phyloP scores from a whole-genome alignment of 805 yeast species.

The Kluyveromyces nonfermentans region DNA sequence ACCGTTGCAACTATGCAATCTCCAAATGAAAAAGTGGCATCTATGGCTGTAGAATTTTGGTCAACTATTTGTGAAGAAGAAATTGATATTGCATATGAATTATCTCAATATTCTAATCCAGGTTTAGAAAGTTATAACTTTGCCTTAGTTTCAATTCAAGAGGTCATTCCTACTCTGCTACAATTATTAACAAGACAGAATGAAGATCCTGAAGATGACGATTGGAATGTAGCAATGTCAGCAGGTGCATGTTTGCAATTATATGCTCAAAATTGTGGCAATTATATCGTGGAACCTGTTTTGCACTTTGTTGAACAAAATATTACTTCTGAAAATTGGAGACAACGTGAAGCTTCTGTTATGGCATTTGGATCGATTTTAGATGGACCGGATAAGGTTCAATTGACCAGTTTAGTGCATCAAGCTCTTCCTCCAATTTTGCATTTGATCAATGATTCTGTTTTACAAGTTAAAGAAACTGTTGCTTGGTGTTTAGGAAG shows the following conservation, averaged over 20 bases:
- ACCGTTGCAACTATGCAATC: slow-evolving; percentile 91
- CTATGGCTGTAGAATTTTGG: slow-evolving; percentile 99
- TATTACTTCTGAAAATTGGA: slow-evolving; percentile 58
- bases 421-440: slow-evolving; percentile 82
- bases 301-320: slow-evolving; percentile 73
- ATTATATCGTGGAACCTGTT: slow-evolving; percentile 78
- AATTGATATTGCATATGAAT: slow-evolving; percentile 63
- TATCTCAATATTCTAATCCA: slow-evolving; percentile 50
- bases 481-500: slow-evolving; percentile 98
- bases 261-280: slow-evolving; percentile 85
- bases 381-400: slow-evolving; percentile 82
- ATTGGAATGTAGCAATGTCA: slow-evolving; percentile 97
- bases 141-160: slow-evolving; percentile 73
- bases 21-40: slow-evolving; percentile 63
- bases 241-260: slow-evolving; percentile 95
- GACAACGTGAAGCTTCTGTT: slow-evolving; percentile 91
- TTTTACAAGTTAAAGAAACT: slow-evolving; percentile 86
- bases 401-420: slow-evolving; percentile 55
- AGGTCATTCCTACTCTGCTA: slow-evolving; percentile 81
- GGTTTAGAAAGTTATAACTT: slow-evolving; percentile 58
- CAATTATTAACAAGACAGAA: slow-evolving; percentile 76
- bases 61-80: slow-evolving; percentile 99
- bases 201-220: slow-evolving; percentile 91
- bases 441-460: slow-evolving; percentile 59
- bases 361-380: slow-evolving; percentile 98